Evolutionary conservation across 176 grass and related monocot species (phyloP), one percentile per base, ranked within the genome.

Genomic region (Ampelocalamus luodianensis): DNA sequence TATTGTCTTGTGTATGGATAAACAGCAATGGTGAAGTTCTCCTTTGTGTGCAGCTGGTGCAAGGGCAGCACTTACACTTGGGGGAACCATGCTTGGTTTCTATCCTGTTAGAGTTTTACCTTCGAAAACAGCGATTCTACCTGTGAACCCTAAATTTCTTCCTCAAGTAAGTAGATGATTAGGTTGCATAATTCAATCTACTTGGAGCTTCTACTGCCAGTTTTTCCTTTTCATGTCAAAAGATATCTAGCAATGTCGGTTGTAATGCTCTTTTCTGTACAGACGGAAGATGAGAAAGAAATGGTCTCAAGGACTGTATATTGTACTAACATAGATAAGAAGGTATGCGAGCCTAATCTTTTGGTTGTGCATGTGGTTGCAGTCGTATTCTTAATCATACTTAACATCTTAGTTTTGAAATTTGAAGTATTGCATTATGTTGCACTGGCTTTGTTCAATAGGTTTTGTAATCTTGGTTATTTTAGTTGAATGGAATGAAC

Each of bases 321-420:
- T 85, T 97, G 95, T 89, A 97, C 89, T 89, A 94, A 94, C 83
- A 97, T 97, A 90, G 95, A 97, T 79, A 97, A 97, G 88, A 89
- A 94, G 92, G 95, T 97, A 88, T 24, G 61, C 6, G 37, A 65
- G 3, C 20, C 67, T 22, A 38, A 60, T 36, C 4, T 73, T 17
- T 85, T 71, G 38, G 42, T 27, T 80, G 53, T 56, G 5, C 27
- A 36, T 79, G 13, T 78, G 56, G 0, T 56, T 49, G 26, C 42
- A 42, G 29, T 69, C 44, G 10, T 72, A 29, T 83, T 62, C 40
- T 79, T 29, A 69, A 50, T 18, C 56, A 39, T 45, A 11, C 68
- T 53, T 83, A 39, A 60, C 16, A 54, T 62, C 18, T 18, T 43
- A 69, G 20, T 55, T 59, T 10, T 77, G 27, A 81, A 69, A 69